These are phyloP conservation scores for Meripilus lineatus DNA, from an alignment of 1,284 basidiomycete species.

Conservation along the genomic window DNA sequence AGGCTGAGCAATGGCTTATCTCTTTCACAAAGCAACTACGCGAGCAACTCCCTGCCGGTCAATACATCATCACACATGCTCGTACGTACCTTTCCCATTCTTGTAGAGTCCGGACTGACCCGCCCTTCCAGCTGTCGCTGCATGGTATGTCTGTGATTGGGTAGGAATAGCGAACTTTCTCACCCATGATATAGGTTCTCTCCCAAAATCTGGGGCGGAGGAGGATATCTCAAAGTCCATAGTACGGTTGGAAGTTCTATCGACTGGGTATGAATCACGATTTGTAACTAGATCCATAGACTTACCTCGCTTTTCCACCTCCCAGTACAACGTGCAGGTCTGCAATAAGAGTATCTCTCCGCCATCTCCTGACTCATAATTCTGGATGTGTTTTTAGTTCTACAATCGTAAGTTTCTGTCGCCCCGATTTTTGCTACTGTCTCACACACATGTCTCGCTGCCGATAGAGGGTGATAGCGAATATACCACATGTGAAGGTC, in stretches of 20 bases:
- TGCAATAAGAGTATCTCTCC: neutral
- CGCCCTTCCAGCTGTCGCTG: slow-evolving; percentile 37
- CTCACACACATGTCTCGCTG: neutral
- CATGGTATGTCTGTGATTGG: slow-evolving; percentile 36
- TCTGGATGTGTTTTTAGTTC: slow-evolving; percentile 39
- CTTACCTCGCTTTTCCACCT: slow-evolving; percentile 1
- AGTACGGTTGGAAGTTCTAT: slow-evolving; percentile 44
- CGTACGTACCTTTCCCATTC: slow-evolving; percentile 22
- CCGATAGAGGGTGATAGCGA: slow-evolving; percentile 46
- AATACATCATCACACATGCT: slow-evolving; percentile 35
- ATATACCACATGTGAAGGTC: slow-evolving; percentile 51
- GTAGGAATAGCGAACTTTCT: neutral
- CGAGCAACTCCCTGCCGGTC: slow-evolving; percentile 28
- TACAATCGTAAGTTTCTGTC: slow-evolving; percentile 49
- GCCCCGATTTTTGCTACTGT: slow-evolving; percentile 1
- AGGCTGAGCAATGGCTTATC: slow-evolving; percentile 38
- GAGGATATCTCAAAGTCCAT: slow-evolving; percentile 57
- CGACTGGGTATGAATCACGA: slow-evolving; percentile 29
- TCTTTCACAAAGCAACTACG: slow-evolving; percentile 38
- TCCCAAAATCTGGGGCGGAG: slow-evolving; percentile 43
- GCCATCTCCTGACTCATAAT: neutral
- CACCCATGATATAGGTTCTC: slow-evolving; percentile 38
- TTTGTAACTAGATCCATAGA: neutral
- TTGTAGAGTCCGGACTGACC: neutral
- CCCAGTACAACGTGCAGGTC: slow-evolving; percentile 44